Conservation (phyloP, 1,284 basidiomycete genomes). For the Jaminaea rosea region DNA sequence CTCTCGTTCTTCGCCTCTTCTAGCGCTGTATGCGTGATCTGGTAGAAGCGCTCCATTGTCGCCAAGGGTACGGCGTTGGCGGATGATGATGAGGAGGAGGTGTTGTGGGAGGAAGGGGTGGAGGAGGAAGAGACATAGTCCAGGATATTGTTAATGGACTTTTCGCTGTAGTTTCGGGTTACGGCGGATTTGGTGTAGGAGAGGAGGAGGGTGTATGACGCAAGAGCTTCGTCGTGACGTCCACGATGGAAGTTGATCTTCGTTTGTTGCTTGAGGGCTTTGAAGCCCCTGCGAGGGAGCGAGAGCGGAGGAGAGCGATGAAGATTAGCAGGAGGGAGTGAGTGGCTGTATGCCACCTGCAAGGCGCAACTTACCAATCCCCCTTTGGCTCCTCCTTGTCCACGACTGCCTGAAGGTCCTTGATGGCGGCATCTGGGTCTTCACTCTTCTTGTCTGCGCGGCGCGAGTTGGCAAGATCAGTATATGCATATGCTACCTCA, state of each 20-base stretch:
- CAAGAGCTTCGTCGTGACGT: conserved; percentile 71
- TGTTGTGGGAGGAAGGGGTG: conserved; percentile 76
- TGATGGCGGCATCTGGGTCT: conserved; percentile 75
- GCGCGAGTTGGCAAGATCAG: too few species aligned
- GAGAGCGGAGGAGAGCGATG: background rate
- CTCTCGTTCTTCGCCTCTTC: conserved; percentile 95
- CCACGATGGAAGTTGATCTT: conserved; percentile 79
- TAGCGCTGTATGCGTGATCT: conserved; percentile 77
- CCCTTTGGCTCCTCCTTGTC: conserved; percentile 68
- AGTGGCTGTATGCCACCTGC: too few species aligned
- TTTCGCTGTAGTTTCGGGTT: conserved; percentile 56
- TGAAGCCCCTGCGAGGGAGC: conserved; percentile 68
- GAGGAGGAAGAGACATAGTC: conserved; percentile 77
- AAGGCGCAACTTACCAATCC: conserved; percentile 54
- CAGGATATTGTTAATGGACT: conserved; percentile 94
- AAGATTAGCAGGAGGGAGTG: background rate
- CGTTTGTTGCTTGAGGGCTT: conserved; percentile 92
- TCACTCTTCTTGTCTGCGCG: conserved; percentile 77
- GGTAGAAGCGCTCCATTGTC: conserved; percentile 87
- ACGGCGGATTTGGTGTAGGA: conserved; percentile 60
- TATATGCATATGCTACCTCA: too few species aligned
- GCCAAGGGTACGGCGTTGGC: conserved; percentile 63
- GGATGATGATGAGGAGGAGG: conserved; percentile 87
- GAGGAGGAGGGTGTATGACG: conserved; percentile 74
- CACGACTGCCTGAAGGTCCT: conserved; percentile 76